Evolutionary conservation across 2,329 filamentous ascomycete genomes (phyloP).

Genomic region (Sclerotiophoma versabilis): DNA sequence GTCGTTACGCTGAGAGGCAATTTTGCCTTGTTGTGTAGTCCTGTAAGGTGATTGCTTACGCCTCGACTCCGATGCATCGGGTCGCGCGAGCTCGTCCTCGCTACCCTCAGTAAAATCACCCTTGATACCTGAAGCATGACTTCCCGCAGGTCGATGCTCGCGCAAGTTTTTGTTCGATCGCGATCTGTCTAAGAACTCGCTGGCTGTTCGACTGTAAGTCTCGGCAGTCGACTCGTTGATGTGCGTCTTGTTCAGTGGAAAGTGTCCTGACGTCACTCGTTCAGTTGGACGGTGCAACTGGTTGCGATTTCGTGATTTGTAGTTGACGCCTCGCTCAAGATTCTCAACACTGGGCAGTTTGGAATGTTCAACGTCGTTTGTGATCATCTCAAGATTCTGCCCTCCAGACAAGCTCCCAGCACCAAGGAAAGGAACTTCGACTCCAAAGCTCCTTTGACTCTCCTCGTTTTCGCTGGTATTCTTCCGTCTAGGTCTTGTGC

Average conservation of each 20-base stretch:
- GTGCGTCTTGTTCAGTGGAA: constrained; percentile 19
- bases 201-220: not conserved
- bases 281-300: not conserved
- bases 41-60: constrained; percentile 6
- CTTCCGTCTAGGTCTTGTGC: not conserved
- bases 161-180: not conserved
- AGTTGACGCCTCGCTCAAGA: constrained; percentile 24
- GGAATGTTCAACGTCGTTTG: not conserved
- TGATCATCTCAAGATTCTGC: not conserved
- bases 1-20: not conserved
- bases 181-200: not conserved
- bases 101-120: constrained; percentile 6
- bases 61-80: not conserved
- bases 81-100: constrained; percentile 28
- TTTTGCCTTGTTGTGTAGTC: constrained; percentile 1
- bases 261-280: constrained; percentile 17
- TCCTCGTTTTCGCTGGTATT: not conserved
- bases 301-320: no score
- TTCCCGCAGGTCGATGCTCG: not conserved
- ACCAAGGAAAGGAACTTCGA: not conserved
- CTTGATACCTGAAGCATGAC: not conserved
- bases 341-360: constrained; percentile 3
- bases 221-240: constrained; percentile 34
- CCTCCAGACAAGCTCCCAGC: not conserved
- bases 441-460: not conserved